Percentiles rank a stretch among this genome's conserved stretches.
These are phyloP conservation scores for Triangularia verruculosa DNA, from an alignment of 2,329 filamentous ascomycete species.

Conservation along the genomic window DNA sequence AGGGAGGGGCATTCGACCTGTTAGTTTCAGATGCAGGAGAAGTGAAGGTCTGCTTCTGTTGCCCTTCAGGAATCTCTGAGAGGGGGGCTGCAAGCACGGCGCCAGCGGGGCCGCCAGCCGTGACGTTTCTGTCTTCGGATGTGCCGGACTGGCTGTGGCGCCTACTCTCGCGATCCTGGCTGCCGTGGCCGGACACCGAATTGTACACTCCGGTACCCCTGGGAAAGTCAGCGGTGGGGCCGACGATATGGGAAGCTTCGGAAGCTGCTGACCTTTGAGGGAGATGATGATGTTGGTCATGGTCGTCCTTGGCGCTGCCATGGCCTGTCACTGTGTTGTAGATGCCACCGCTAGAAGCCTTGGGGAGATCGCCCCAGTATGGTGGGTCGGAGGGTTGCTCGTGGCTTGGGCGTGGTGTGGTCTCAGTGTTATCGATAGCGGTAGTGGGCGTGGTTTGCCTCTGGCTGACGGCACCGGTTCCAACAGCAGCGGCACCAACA, in stretches of 20 bases:
- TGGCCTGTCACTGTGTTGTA: constrained; percentile 28
- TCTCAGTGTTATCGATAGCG: neutral
- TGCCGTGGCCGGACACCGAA: constrained; percentile 21
- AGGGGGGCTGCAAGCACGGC: constrained; percentile 10
- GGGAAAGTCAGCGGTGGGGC: constrained; percentile 14
- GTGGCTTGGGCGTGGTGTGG: neutral
- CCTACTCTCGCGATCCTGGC: constrained; percentile 20
- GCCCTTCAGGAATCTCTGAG: constrained; percentile 16
- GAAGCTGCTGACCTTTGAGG: constrained; percentile 16
- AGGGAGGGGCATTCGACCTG: neutral
- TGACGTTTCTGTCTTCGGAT: neutral
- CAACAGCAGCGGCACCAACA: neutral
- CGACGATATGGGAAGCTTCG: constrained; percentile 9
- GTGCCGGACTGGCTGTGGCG: constrained; percentile 7
- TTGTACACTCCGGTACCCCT: constrained; percentile 24
- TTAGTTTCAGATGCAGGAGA: neutral
- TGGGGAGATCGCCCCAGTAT: constrained; percentile 28
- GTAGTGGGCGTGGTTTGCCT: neutral
- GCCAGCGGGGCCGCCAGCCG: neutral
- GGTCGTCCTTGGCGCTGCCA: constrained; percentile 24
- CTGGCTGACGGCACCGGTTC: neutral
- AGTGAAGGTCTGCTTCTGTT: neutral
- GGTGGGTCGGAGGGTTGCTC: constrained; percentile 8
- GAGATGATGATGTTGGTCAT: constrained; percentile 23
- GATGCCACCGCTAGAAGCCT: constrained; percentile 21